These are phyloP conservation scores for Neoboletus subvelutipes DNA, from an alignment of 768 basidiomycete species.

Conservation along the genomic window DNA sequence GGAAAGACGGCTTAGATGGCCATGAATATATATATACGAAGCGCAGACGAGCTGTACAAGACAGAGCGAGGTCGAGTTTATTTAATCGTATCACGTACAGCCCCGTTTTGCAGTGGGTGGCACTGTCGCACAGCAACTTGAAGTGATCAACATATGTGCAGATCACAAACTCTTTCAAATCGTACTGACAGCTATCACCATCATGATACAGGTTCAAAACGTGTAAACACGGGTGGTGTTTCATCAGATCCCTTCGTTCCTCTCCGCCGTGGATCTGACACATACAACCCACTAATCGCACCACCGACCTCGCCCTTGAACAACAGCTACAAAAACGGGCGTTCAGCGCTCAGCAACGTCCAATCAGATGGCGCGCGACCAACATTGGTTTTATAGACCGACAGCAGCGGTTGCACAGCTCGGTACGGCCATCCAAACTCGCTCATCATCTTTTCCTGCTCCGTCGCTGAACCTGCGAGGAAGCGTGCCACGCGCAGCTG, in stretches of 20 bases:
- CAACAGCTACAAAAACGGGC: conserved; percentile 2
- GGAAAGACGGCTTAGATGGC: not conserved
- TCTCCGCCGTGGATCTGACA: conserved; percentile 25
- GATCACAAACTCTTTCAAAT: not conserved
- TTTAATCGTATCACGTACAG: not conserved
- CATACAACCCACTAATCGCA: conserved; percentile 16
- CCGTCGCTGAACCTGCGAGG: conserved; percentile 28
- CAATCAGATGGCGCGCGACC: conserved; percentile 12
- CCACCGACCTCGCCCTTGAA: conserved; percentile 25
- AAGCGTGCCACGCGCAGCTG: conserved; percentile 54
- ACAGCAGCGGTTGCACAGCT: conserved; percentile 44
- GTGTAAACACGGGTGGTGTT: conserved; percentile 5
- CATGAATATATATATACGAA: not conserved
- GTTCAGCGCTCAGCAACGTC: not conserved
- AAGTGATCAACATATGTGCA: no score
- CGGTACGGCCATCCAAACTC: conserved; percentile 55
- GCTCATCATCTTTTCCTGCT: conserved; percentile 46
- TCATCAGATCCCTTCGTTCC: not conserved
- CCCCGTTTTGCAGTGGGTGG: not conserved
- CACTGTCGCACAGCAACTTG: conserved; percentile 4
- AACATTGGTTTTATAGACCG: conserved; percentile 43
- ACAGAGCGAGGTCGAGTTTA: not conserved
- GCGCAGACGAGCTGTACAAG: not conserved
- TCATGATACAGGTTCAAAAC: conserved; percentile 24
- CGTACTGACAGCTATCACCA: not conserved